Evolutionary conservation across 306 rosid species (phyloP).

Genomic region (Senna siamea): DNA sequence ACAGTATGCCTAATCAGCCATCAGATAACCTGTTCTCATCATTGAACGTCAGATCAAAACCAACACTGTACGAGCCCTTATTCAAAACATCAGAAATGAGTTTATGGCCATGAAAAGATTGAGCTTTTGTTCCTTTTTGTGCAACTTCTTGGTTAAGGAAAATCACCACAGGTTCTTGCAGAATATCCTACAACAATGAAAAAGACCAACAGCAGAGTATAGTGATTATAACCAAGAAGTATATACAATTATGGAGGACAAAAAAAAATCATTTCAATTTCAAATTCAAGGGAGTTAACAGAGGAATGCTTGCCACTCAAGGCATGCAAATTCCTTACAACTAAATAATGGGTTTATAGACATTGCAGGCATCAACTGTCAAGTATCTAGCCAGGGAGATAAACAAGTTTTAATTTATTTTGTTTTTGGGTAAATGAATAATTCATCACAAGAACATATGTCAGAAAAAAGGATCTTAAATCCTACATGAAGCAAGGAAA

Average conservation of each 20-base stretch:
- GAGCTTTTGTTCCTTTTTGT: constrained; percentile 42
- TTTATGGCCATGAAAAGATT: constrained; percentile 52
- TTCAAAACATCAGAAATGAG: constrained; percentile 38
- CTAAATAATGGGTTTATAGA: constrained; percentile 20
- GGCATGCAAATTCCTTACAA: constrained; percentile 18
- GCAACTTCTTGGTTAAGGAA: constrained; percentile 60
- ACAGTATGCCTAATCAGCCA: neutral
- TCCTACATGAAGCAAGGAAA: neutral
- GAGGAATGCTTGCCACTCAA: neutral
- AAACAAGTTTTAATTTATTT: neutral
- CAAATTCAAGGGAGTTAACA: neutral
- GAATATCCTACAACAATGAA: constrained; percentile 63
- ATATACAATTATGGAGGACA: neutral
- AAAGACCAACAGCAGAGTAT: constrained; percentile 23
- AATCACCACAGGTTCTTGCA: constrained; percentile 71
- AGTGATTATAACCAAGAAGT: constrained; percentile 7
- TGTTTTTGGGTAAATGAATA: neutral
- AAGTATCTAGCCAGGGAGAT: neutral
- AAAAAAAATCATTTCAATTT: neutral
- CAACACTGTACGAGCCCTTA: constrained; percentile 33
- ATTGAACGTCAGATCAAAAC: constrained; percentile 47
- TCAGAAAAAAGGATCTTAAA: neutral
- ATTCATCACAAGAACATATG: neutral
- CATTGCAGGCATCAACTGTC: neutral
- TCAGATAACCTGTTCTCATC: constrained; percentile 64